Evolutionary conservation across 257 asterid species (phyloP), one percentile per base, ranked within the genome.

Genomic region (Lithospermum erythrorhizon): DNA sequence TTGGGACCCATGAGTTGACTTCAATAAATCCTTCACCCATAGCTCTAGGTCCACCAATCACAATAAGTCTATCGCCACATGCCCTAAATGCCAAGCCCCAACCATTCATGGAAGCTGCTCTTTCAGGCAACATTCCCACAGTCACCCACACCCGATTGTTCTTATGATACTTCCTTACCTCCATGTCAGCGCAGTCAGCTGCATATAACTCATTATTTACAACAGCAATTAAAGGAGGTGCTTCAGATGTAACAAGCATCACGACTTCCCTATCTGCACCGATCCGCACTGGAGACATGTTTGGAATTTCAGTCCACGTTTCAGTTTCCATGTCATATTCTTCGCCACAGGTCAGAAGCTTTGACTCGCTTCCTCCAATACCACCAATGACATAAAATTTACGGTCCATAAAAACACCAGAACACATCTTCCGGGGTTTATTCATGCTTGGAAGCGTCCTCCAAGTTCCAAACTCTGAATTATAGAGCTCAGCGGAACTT

Each of bases 161-260:
- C 68, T 87, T 90, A 45, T 87, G 70, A 7, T 83, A 90, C 65
- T 75, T 90, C 30, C 85, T 78, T 48, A 90, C 89, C 64, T 71
- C 89, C 95, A 85, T 85, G 65, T 67, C 94, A 24, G 95, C 94
- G 67, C 85, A 74, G 68, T 87, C 93, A 0, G 97, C 96, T 1
- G 97, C 95, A 35, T 90, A 90, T 25, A 90, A 57, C 62, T 90
- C 75, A 20, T 90, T 74, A 73, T 85, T 81, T 67, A 83, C 96
- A 62, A 87, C 97, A 0, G 95, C 96, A 21, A 90, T 80, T 74
- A 90, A 52, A 2, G 97, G 97, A 2, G 97, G 97, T 13, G 97
- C 96, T 66, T 78, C 94, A 0, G 95, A 85, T 15, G 95, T 70
- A 49, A 77, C 88, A 1, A 82, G 87, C 2, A 79, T 72, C 25